Percentiles rank a stretch among this genome's conserved stretches.
phyloP scores from a whole-genome alignment of 176 grass and related monocot species.

The Hordeum vulgare region MorexV3_pseudomolecules_assembly NC_058524.1:160533276-160533775 shows the following conservation, averaged over 20 bases:
- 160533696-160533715: background rate
- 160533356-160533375: background rate
- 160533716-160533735: too few species aligned
- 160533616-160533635: background rate
- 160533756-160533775: too few species aligned
- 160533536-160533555: background rate
- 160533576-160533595: background rate
- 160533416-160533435: background rate
- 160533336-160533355: background rate
- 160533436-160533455: background rate
- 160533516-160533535: background rate
- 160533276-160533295: background rate
- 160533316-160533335: background rate
- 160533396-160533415: background rate
- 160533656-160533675: background rate
- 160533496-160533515: background rate
- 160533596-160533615: background rate
- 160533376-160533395: background rate
- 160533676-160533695: background rate
- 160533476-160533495: background rate
- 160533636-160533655: background rate
- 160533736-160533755: too few species aligned
- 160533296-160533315: background rate
- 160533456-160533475: background rate
- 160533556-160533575: too few species aligned